A percentile compares a stretch with the other conserved stretches of the same genome.
These are phyloP conservation scores for Venturia carpophila DNA, from an alignment of 2,329 filamentous ascomycete genomes.

Conservation along the genomic window DNA sequence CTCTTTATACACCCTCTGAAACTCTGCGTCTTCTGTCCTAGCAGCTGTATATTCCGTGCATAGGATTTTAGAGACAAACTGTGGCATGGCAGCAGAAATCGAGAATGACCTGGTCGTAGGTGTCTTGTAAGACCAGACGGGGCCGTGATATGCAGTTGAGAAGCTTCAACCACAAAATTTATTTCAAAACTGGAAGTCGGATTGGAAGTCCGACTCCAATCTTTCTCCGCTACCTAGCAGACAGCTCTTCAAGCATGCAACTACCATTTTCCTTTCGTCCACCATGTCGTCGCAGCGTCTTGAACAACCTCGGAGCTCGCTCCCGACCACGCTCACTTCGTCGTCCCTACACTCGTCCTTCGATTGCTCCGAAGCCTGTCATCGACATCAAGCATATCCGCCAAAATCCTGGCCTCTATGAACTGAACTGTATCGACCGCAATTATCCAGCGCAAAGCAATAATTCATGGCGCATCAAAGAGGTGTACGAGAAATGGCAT, in stretches of 20 bases:
- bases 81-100: no score
- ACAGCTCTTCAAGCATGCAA: background rate
- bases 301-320: conserved; percentile 11
- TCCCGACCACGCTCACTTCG: background rate
- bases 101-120: no score
- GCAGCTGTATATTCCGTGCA: no score
- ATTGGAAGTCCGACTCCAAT: no score
- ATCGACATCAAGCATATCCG: conserved; percentile 88
- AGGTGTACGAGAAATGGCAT: conserved; percentile 31
- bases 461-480: conserved; percentile 46
- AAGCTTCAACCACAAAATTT: background rate
- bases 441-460: conserved; percentile 60
- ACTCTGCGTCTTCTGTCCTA: background rate
- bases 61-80: no score
- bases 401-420: conserved; percentile 70
- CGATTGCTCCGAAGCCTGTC: conserved; percentile 68
- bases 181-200: background rate
- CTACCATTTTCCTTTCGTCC: conserved; percentile 1
- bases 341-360: conserved; percentile 47
- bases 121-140: no score
- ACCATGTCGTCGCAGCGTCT: conserved; percentile 11
- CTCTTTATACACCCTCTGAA: background rate
- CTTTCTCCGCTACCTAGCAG: background rate
- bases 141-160: no score
- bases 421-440: conserved; percentile 73